Evolutionary conservation across 192 early-diverging fungal species (phyloP).

Genomic region (Coemansia sp.): DNA sequence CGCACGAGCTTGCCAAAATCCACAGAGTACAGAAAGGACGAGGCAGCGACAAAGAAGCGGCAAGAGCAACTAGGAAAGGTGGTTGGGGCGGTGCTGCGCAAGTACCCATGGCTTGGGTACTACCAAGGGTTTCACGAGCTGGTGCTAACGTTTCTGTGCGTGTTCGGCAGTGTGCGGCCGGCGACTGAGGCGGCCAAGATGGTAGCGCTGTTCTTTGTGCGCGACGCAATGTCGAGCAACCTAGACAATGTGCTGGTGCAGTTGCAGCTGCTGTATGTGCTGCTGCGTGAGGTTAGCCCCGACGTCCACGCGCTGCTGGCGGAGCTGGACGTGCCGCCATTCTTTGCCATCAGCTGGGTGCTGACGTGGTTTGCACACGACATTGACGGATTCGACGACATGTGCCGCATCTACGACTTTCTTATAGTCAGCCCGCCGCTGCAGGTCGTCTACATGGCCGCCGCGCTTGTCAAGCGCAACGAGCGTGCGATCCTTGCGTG

Average conservation of each 20-base stretch:
- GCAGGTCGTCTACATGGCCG: slow-evolving; percentile 66
- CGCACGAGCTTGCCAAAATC: slow-evolving; percentile 35
- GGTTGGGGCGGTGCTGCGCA: slow-evolving; percentile 57
- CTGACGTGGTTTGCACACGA: slow-evolving; percentile 79
- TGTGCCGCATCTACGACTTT: slow-evolving; percentile 67
- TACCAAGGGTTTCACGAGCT: slow-evolving; percentile 68
- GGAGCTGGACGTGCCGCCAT: slow-evolving; percentile 60
- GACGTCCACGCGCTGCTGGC: slow-evolving; percentile 34
- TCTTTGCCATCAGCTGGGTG: slow-evolving; percentile 72
- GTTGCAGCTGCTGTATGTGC: slow-evolving; percentile 35
- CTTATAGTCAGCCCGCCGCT: slow-evolving; percentile 63
- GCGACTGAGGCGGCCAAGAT: slow-evolving; percentile 59
- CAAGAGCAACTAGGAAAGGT: slow-evolving; percentile 57
- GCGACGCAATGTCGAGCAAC: slow-evolving; percentile 48
- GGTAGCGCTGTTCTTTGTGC: slow-evolving; percentile 59
- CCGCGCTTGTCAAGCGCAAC: slow-evolving; percentile 52
- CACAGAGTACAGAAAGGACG: slow-evolving; percentile 26
- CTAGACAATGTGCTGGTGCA: slow-evolving; percentile 45
- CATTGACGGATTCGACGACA: slow-evolving; percentile 51
- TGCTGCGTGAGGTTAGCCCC: slow-evolving; percentile 29
- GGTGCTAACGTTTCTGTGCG: slow-evolving; percentile 54
- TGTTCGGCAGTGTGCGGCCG: slow-evolving; percentile 59
- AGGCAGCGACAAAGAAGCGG: slow-evolving; percentile 41
- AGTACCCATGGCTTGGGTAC: slow-evolving; percentile 66
- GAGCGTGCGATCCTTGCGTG: slow-evolving; percentile 26